phyloP scores from a whole-genome alignment of 2,329 filamentous ascomycete species.

The Cytospora leucostoma region DNA sequence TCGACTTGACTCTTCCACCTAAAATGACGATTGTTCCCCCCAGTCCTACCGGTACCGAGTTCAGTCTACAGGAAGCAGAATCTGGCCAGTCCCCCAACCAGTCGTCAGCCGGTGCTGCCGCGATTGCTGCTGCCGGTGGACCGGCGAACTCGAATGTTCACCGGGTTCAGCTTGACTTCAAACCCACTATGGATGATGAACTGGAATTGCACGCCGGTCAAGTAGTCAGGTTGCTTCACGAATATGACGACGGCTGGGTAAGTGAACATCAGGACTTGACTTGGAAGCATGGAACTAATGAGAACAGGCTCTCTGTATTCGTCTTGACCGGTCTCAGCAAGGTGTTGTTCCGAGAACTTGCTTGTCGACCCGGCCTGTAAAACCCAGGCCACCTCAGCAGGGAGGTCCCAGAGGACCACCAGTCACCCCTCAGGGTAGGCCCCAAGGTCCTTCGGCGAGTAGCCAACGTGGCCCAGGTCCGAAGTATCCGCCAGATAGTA shows the following conservation, averaged over 20 bases:
- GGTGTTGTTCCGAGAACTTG: slow-evolving; percentile 94
- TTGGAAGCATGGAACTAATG: not conserved
- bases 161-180: slow-evolving; percentile 92
- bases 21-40: slow-evolving; percentile 45
- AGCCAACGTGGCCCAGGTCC: slow-evolving; percentile 45
- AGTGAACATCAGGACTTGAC: slow-evolving; percentile 41
- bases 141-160: slow-evolving; percentile 69
- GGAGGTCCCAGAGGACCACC: slow-evolving; percentile 57
- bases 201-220: slow-evolving; percentile 79
- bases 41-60: slow-evolving; percentile 65
- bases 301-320: slow-evolving; percentile 79
- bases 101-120: slow-evolving; percentile 55
- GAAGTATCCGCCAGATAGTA: slow-evolving; percentile 38
- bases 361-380: slow-evolving; percentile 87
- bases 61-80: slow-evolving; percentile 46
- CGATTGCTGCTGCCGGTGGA: slow-evolving; percentile 63
- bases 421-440: slow-evolving; percentile 47
- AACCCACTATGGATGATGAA: slow-evolving; percentile 89
- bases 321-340: slow-evolving; percentile 86
- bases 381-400: slow-evolving; percentile 65
- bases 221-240: slow-evolving; percentile 84
- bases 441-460: slow-evolving; percentile 39
- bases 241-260: slow-evolving; percentile 99
- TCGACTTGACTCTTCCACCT: slow-evolving; percentile 55
- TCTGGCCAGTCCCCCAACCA: slow-evolving; percentile 54